Conservation (phyloP, 768 basidiomycete species). For the Lepiota venenata region DNA sequence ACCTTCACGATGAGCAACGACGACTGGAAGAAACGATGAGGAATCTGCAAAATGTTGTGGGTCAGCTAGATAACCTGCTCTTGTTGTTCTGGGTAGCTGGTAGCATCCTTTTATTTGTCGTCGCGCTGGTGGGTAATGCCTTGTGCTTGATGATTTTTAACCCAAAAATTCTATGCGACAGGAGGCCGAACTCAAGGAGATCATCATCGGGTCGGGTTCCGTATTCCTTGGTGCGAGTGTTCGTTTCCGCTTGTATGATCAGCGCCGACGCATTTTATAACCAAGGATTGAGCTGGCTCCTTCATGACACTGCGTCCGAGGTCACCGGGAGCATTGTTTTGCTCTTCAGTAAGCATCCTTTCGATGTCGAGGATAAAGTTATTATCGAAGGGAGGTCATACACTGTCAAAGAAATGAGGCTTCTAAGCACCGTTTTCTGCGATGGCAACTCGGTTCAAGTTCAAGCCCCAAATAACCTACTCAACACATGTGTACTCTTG, state of each 20-base stretch:
- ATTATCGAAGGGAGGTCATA: constrained; percentile 1
- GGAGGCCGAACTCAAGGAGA: constrained; percentile 1
- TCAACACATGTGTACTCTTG: not conserved
- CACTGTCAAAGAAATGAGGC: constrained; percentile 1
- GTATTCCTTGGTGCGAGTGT: constrained; percentile 1
- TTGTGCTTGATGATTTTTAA: not conserved
- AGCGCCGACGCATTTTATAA: too few species aligned
- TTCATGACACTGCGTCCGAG: not conserved
- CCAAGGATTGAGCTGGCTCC: constrained; percentile 1
- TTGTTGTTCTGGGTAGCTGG: not conserved
- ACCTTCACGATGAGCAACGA: constrained; percentile 2
- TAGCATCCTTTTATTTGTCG: not conserved
- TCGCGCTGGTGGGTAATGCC: not conserved
- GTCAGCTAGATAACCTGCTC: not conserved
- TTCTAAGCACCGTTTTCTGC: constrained; percentile 1
- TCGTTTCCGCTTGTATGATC: too few species aligned
- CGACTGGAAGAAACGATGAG: constrained; percentile 5
- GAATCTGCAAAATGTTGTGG: constrained; percentile 1
- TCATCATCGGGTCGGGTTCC: not conserved
- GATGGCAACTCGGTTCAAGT: not conserved
- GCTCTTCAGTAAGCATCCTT: constrained; percentile 4
- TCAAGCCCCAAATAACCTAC: constrained; percentile 1
- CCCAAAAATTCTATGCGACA: not conserved
- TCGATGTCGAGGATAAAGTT: constrained; percentile 4
- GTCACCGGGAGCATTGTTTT: not conserved